Conservation (phyloP, 805 yeast genomes). For the Debaryomyces castellii region DNA sequence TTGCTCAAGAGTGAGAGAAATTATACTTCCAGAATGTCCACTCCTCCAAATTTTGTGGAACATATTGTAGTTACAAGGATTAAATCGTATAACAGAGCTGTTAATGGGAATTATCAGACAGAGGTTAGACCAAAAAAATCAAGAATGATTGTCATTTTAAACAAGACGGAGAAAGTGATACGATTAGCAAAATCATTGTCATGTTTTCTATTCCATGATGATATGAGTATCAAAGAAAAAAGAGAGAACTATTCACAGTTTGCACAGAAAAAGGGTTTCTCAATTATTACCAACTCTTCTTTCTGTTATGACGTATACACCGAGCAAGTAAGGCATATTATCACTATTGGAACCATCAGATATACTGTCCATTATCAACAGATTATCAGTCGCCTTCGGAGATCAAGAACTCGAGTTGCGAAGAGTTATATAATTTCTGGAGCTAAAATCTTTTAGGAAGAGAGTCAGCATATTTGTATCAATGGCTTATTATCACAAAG, state of each 20-base stretch:
- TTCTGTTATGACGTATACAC: not conserved
- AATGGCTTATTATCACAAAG: too few species aligned
- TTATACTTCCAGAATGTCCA: too few species aligned
- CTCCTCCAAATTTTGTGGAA: too few species aligned
- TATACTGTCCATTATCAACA: not conserved
- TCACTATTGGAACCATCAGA: not conserved
- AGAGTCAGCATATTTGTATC: too few species aligned
- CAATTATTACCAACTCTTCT: not conserved
- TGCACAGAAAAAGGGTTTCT: not conserved
- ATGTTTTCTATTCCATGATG: not conserved
- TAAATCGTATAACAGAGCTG: not conserved
- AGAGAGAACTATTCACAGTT: not conserved
- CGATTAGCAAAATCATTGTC: not conserved
- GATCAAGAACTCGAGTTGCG: too few species aligned
- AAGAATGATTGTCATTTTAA: not conserved
- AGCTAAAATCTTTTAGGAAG: too few species aligned
- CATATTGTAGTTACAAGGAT: not conserved
- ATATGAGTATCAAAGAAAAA: not conserved
- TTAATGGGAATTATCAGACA: not conserved
- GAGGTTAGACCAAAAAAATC: not conserved
- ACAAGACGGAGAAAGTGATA: not conserved
- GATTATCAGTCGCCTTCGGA: too few species aligned
- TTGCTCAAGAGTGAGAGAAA: too few species aligned
- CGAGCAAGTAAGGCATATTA: not conserved
- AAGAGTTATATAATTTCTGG: too few species aligned